phyloP scores from a whole-genome alignment of 345 rosid genomes.

The Rhodomyrtus tomentosa region DNA sequence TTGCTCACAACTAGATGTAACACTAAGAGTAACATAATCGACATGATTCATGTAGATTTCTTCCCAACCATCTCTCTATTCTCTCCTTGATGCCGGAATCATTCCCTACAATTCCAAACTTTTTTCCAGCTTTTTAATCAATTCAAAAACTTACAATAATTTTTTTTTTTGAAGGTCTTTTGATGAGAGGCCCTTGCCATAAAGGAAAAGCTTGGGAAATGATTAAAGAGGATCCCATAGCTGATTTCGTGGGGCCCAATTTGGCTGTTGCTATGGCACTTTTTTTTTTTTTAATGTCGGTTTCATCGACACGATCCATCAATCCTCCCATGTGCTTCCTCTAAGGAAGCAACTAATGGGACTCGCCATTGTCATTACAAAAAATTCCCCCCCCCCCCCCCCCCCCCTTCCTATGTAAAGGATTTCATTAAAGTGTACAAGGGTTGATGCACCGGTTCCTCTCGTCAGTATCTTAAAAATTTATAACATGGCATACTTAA shows the following conservation, averaged over 20 bases:
- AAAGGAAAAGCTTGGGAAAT: neutral
- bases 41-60: neutral
- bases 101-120: neutral
- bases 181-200: neutral
- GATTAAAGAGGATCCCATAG: neutral
- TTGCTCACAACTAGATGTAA: neutral
- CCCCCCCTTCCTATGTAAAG: too few species aligned
- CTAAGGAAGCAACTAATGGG: neutral
- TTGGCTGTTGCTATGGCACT: neutral
- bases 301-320: neutral
- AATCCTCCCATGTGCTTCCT: neutral
- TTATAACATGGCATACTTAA: neutral
- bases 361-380: neutral
- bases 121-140: neutral
- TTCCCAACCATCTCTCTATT: neutral
- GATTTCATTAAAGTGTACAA: too few species aligned
- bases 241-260: neutral
- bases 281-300: neutral
- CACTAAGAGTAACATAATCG: neutral
- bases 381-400: too few species aligned
- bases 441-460: neutral
- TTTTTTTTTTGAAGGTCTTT: neutral
- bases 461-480: neutral
- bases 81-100: neutral
- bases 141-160: neutral